Percentiles rank a stretch among this genome's conserved stretches.
Evolutionary conservation across 345 rosid genomes (phyloP).

Genomic region (Eucalyptus pauciflora): DNA sequence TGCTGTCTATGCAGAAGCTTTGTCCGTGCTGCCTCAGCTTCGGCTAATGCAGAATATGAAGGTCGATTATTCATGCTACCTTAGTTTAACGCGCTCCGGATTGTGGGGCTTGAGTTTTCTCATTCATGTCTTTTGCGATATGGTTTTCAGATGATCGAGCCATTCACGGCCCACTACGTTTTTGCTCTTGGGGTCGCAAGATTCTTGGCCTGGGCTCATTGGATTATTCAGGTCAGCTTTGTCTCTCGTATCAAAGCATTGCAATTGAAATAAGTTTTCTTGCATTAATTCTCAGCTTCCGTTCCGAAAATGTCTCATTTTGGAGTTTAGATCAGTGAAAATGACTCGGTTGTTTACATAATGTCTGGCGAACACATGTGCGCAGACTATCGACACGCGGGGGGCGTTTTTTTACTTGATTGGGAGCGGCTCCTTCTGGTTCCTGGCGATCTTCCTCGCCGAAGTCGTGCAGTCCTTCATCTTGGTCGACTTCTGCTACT

Average conservation of each 20-base stretch:
- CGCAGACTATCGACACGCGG: slow-evolving; percentile 43
- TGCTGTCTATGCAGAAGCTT: slow-evolving; percentile 47
- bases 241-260: neutral
- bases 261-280: neutral
- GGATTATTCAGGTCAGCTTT: slow-evolving; percentile 52
- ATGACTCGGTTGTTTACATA: neutral
- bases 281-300: neutral
- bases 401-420: slow-evolving; percentile 33
- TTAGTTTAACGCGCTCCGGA: neutral
- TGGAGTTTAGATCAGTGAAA: neutral
- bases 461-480: slow-evolving; percentile 81
- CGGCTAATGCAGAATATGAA: slow-evolving; percentile 80
- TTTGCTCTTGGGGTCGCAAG: slow-evolving; percentile 73
- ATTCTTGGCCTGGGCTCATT: slow-evolving; percentile 70
- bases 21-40: slow-evolving; percentile 85
- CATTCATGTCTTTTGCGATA: neutral
- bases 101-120: neutral
- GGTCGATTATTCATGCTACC: slow-evolving; percentile 10
- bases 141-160: slow-evolving; percentile 62
- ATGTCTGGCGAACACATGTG: neutral
- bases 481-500: slow-evolving; percentile 80
- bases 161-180: slow-evolving; percentile 76
- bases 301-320: neutral
- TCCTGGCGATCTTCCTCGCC: slow-evolving; percentile 39
- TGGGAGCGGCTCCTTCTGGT: slow-evolving; percentile 59